Conservation (phyloP, 805 yeast genomes). For the Phaffomyces antillensis region DNA sequence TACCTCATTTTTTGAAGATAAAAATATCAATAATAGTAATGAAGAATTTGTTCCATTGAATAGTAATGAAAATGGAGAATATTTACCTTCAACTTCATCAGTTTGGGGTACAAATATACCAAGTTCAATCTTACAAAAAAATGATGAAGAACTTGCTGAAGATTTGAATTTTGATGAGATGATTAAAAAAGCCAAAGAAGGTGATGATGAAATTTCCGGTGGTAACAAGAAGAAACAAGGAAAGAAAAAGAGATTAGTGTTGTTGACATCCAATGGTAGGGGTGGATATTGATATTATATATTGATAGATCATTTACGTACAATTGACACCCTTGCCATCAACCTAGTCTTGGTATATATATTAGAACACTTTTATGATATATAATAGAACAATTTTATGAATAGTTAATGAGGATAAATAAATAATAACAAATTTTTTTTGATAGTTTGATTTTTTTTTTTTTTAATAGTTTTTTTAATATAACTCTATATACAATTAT, state of each 20-base stretch:
- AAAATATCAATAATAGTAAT: too few relatives aligned
- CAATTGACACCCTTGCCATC: too few relatives aligned
- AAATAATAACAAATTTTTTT: too few relatives aligned
- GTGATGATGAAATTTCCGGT: background rate
- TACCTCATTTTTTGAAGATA: background rate
- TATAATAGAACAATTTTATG: too few relatives aligned
- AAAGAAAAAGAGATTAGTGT: constrained; percentile 17
- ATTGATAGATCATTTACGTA: too few relatives aligned
- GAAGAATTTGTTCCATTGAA: constrained; percentile 1
- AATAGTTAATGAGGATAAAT: too few relatives aligned
- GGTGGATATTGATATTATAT: constrained; percentile 4
- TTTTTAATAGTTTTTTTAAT: too few relatives aligned
- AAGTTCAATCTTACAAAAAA: constrained; percentile 14
- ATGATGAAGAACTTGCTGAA: constrained; percentile 26
- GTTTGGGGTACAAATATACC: constrained; percentile 66
- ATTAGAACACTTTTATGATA: too few relatives aligned
- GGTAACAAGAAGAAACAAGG: constrained; percentile 14
- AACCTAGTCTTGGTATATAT: too few relatives aligned
- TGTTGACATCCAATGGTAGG: constrained; percentile 12
- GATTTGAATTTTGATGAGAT: constrained; percentile 24
- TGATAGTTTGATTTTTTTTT: too few relatives aligned
- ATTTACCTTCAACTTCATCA: constrained; percentile 29
- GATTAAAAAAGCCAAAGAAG: constrained; percentile 16
- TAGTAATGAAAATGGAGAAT: constrained; percentile 14
- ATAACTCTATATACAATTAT: too few relatives aligned